Evolutionary conservation across 441 rosid species (phyloP), one percentile per base, ranked within the genome.

Genomic region (Isatis lusitanica): DNA sequence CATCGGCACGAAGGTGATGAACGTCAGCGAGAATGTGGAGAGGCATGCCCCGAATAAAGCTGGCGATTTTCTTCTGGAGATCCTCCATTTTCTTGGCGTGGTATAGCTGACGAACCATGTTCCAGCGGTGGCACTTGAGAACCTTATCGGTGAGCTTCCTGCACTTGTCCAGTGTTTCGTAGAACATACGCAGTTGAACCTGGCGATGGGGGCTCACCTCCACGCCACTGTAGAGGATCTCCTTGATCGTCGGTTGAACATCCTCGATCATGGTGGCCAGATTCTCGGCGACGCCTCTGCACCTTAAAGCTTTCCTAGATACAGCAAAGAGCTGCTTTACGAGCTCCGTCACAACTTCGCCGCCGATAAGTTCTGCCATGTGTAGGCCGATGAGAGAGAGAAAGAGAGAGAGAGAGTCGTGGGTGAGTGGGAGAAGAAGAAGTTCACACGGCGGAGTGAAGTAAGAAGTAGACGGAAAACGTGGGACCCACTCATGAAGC

Each of bases 161-260:
- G 43, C 96, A 92, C 0, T 80, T 83, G 2, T 46, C 58, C 7
- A 94, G 83, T 2, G 84, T 74, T 44, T 73, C 83, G 0, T 80
- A 65, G 74, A 94, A 76, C 33, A 74, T 80, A 71, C 85, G 85
- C 1, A 94, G 82, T 18, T 91, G 96, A 24, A 5, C 21, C 17
- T 94, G 98, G 0, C 96, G 92, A 10, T 61, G 0, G 1, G 71
- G 50, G 0, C 84, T 70, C 3, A 94, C 79, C 63, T 94, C 97
- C 5, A 91, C 96, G 71, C 96, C 93, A 36, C 93, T 81, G 76
- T 78, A 86, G 33, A 84, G 82, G 74, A 88, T 84, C 76, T 91
- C 94, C 1, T 43, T 77, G 74, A 94, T 82, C 9, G 80, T 84
- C 2, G 94, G 96, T n/a, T 73, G 69, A 59, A 86, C 76, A 0